Evolutionary conservation across 306 rosid genomes (phyloP).

Genomic region (Cucurbita moschata): DNA sequence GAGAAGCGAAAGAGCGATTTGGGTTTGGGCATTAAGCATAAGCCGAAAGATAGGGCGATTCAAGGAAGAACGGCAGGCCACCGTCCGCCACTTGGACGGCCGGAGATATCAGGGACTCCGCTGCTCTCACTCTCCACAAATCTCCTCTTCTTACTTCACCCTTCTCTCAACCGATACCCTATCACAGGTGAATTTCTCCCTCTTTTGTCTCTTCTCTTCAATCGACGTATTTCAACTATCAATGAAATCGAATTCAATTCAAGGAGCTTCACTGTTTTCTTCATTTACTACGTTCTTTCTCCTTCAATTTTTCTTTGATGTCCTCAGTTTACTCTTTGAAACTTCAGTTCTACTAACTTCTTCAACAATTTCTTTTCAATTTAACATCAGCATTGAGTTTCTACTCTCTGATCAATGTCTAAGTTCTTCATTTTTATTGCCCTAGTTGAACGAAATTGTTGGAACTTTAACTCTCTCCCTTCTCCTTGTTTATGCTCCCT

Average conservation of each 20-base stretch:
- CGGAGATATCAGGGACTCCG: neutral
- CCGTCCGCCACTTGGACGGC: neutral
- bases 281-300: neutral
- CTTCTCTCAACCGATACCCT: neutral
- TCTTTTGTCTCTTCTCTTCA: neutral
- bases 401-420: neutral
- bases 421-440: neutral
- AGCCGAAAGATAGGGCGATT: neutral
- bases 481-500: neutral
- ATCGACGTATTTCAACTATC: neutral
- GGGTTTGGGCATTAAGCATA: slow-evolving; percentile 1
- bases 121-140: neutral
- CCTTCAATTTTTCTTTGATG: neutral
- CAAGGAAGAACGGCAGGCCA: slow-evolving; percentile 2
- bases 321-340: neutral
- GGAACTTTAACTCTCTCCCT: neutral
- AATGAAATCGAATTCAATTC: neutral
- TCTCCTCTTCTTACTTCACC: neutral
- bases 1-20: neutral
- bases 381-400: neutral
- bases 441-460: neutral
- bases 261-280: neutral
- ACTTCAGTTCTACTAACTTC: neutral
- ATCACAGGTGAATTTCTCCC: neutral
- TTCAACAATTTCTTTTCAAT: neutral